Base-by-base conservation (phyloP, 2,329 filamentous ascomycete species). In the Furcasterigmium sp. region DNA sequence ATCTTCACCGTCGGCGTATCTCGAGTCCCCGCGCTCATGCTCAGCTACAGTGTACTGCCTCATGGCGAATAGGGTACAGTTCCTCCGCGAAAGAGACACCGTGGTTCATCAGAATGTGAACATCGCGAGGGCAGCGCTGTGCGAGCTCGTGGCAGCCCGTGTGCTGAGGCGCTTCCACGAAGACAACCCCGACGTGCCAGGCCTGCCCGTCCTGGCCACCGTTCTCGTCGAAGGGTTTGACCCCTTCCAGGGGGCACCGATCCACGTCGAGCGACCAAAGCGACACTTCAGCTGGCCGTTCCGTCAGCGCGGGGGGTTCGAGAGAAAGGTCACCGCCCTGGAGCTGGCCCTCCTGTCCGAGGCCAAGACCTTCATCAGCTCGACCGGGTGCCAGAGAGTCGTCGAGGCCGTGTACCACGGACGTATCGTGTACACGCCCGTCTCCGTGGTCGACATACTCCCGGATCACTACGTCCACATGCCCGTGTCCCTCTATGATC, bases 391-490 rank as follows among this genome's bases (percentile, higher is more conserved):
- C 47, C 82, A 85, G 54, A 81, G 81, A 49, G 80, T 87, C 18
- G 81, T 88, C 11, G 78, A 84, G 47, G 82, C 83, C 8, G 82
- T 87, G 3, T 85, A 86, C 51, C 71, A 75, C 15, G 84, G 84
- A 2, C 69, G 80, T 15, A 73, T 88, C 29, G 78, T 85, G 18
- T 88, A 87, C 51, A 87, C 84, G 1, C 83, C 84, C 0, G 77
- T 78, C 0, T 76, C 79, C 0, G 85, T 85, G 51, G 75, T 87
- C 54, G 84, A 87, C 55, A 85, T 88, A 42, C 69, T 88, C 3
- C 84, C 84, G 0, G 84, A 87, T 55, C 80, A 84, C 54, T 87
- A 87, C 66, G 85, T 86, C 57, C 73, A 81, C 53, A 80, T 82
- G 39, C 81, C 82, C 1, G 82, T 87, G 35, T 80, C 80, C 4